Evolutionary conservation across 139 green algal genomes (phyloP), one percentile per base, ranked within the genome.

Genomic region (Closterium sp.): DNA sequence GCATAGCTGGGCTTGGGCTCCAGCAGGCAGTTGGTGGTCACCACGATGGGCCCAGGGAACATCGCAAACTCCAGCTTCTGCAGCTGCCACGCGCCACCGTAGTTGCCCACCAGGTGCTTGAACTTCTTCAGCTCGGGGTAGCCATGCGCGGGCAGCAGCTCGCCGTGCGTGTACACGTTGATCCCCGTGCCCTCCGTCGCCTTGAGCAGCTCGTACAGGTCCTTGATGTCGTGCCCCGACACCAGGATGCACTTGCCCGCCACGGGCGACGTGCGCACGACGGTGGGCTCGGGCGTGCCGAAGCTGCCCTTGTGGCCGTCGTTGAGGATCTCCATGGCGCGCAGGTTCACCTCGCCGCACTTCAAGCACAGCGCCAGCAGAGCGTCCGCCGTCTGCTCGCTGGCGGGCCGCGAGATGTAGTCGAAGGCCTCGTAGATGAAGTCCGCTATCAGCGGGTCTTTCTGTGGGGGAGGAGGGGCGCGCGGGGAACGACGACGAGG

Each of bases 11-110:
- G 33, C 4, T 93, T 85, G 7, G 96, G 96, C 64, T 97, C 95
- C 85, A 97, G 86, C 69, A 97, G 93, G 93, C 96, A 97, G 96
- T 97, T 97, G 91, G 95, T 97, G 88, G 96, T 97, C 31, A 96
- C 95, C 36, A 96, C 92, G 36, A 97, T 94, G 25, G 96, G 33
- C 28, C 95, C 95, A 30, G 95, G 95, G 87, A 95, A 95, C 28
- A 86, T 76, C 16, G 90, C 94, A 92, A 97, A 97, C 31, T 97
- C 96, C 6, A 91, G 91, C 94, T 95, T 95, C 93, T 97, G 96
- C 87, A 88, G 84, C 85, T 96, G 93, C 94, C 96, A 97, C 1
- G 96, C 95, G 66, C 95, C 95, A 66, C 95, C 95, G 87, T 94
- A 97, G 93, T 97, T 94, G 38, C 95, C 93, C 33, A 88, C 92